Evolutionary conservation across 257 asterid species (phyloP).

Genomic region (Handroanthus guayacan): DNA sequence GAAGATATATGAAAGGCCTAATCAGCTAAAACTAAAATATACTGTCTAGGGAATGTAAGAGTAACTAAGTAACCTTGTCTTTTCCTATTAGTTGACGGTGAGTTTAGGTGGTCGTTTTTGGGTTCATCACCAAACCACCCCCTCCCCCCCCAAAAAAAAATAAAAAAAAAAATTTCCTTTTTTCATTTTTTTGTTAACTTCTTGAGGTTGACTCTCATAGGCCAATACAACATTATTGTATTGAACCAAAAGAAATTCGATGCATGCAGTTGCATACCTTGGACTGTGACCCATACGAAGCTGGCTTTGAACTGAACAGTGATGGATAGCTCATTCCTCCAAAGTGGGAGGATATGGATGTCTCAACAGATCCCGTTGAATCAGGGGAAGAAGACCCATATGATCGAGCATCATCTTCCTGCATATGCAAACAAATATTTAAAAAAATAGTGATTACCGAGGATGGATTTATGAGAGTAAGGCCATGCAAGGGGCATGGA

Average conservation of each 20-base stretch:
- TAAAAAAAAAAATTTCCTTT: no score
- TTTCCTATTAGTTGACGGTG: background rate
- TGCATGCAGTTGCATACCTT: constrained; percentile 52
- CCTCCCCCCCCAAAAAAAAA: no score
- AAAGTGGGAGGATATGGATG: constrained; percentile 96
- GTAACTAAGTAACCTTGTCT: background rate
- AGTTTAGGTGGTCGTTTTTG: constrained; percentile 10
- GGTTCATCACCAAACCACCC: background rate
- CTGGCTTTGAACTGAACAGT: constrained; percentile 93
- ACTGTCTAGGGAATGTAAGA: background rate
- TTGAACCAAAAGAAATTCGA: constrained; percentile 18
- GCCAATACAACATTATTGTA: background rate
- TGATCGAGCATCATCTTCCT: constrained; percentile 95
- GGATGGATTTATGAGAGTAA: constrained; percentile 29
- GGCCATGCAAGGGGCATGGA: constrained; percentile 32
- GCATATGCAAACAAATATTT: constrained; percentile 36
- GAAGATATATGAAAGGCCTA: background rate
- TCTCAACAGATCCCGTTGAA: constrained; percentile 92
- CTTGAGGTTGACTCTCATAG: background rate
- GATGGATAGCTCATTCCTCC: constrained; percentile 99
- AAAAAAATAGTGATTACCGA: background rate
- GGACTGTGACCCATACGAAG: constrained; percentile 66
- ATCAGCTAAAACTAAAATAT: constrained; percentile 5
- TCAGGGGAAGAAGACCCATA: constrained; percentile 98
- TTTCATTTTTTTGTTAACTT: background rate